A percentile compares a stretch with the other conserved stretches of the same genome.
These are phyloP conservation scores for Fusarium redolens DNA, from an alignment of 2,329 filamentous ascomycete species.

Conservation along the genomic window DNA sequence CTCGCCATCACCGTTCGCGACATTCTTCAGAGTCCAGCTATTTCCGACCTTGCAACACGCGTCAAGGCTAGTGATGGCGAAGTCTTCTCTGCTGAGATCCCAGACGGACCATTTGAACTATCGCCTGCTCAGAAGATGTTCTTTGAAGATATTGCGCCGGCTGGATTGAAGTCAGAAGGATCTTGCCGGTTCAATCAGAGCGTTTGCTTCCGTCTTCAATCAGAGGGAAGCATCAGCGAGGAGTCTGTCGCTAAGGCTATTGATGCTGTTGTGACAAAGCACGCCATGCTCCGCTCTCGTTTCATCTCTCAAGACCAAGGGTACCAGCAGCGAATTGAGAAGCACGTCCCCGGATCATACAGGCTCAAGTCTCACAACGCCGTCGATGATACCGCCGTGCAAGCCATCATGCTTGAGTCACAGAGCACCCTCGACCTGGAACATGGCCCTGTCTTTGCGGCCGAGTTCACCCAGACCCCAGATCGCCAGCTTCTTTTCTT, in stretches of 20 bases:
- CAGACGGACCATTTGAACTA: not conserved
- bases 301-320: not conserved
- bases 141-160: not conserved
- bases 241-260: not conserved
- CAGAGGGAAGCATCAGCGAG: rapidly evolving
- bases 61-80: not conserved
- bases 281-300: not conserved
- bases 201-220: not conserved
- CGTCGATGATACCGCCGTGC: not conserved
- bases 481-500: not conserved
- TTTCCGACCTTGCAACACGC: not conserved
- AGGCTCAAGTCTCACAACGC: not conserved
- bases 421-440: not conserved
- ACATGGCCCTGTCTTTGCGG: not conserved
- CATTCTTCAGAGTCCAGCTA: not conserved
- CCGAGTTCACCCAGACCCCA: not conserved
- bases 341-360: not conserved
- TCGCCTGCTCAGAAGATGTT: constrained; percentile 2
- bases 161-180: not conserved
- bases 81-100: not conserved
- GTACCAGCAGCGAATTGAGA: not conserved
- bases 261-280: not conserved
- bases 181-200: not conserved
- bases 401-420: not conserved
- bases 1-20: not conserved